These are phyloP conservation scores for Phytophthora brassicae DNA, from an alignment of 352 stramenopile species.

Conservation along the genomic window DNA sequence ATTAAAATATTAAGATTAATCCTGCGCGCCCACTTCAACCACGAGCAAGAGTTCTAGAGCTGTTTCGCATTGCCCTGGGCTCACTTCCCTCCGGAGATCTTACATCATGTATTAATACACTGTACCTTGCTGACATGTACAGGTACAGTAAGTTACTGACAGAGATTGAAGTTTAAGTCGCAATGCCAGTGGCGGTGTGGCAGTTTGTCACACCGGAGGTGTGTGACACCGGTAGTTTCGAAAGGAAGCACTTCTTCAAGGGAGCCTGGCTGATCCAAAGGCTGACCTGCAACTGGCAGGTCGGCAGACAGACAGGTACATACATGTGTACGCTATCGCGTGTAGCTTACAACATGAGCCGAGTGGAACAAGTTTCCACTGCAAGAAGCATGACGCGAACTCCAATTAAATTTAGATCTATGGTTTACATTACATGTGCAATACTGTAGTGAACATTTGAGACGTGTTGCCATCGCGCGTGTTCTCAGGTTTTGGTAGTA, in stretches of 20 bases:
- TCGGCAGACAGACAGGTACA: too few species aligned
- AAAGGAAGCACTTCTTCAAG: conserved; percentile 17
- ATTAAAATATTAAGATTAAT: too few species aligned
- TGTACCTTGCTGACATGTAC: too few species aligned
- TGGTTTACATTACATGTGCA: background rate
- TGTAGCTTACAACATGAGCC: background rate
- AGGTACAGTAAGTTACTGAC: too few species aligned
- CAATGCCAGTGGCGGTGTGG: background rate
- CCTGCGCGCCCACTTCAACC: conserved; percentile 22
- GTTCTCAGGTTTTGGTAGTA: conserved; percentile 33
- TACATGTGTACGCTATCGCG: background rate
- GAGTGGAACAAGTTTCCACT: background rate
- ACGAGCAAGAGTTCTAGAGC: background rate
- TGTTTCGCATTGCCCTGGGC: background rate
- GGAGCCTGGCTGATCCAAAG: conserved; percentile 5
- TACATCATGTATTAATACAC: background rate
- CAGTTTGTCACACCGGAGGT: background rate
- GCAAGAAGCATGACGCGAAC: too few species aligned
- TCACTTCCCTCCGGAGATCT: conserved; percentile 3
- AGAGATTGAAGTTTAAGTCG: too few species aligned
- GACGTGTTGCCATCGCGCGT: conserved; percentile 1
- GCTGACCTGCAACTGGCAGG: too few species aligned
- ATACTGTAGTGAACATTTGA: background rate
- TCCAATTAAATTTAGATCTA: too few species aligned
- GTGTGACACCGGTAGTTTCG: too few species aligned